phyloP scores from a whole-genome alignment of 768 basidiomycete species.

The Gloeostereum incarnatum region DNA sequence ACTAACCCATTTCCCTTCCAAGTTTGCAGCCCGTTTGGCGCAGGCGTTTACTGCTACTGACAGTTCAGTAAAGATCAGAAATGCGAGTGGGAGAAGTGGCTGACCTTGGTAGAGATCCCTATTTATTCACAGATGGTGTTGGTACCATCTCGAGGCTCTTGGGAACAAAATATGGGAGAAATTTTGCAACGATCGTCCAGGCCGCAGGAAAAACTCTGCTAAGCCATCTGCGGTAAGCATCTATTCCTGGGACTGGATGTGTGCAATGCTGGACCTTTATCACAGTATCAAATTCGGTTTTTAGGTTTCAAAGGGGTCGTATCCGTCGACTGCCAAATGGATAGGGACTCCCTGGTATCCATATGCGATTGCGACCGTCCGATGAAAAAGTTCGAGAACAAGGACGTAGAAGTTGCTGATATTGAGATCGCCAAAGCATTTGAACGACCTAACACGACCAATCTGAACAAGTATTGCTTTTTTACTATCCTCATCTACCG shows the following conservation, averaged over 20 bases:
- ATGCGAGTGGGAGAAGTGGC: constrained; percentile 54
- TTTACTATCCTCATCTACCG: neutral
- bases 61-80: constrained; percentile 49
- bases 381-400: constrained; percentile 69
- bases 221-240: constrained; percentile 54
- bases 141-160: constrained; percentile 66
- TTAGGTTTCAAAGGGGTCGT: constrained; percentile 82
- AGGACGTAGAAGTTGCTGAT: constrained; percentile 35
- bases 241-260: neutral
- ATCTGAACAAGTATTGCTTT: constrained; percentile 59
- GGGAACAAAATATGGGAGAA: constrained; percentile 50
- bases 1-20: no score
- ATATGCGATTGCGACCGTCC: constrained; percentile 63
- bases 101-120: constrained; percentile 39
- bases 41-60: constrained; percentile 83
- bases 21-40: constrained; percentile 74
- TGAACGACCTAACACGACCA: constrained; percentile 45
- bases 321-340: constrained; percentile 47
- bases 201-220: constrained; percentile 21
- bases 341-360: constrained; percentile 36
- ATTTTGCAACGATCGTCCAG: constrained; percentile 34
- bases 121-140: constrained; percentile 67
- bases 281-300: constrained; percentile 75
- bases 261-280: constrained; percentile 1
- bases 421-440: constrained; percentile 72